Conservation (phyloP, 176 grass and related monocot genomes). For the Melocanna baccifera region DNA sequence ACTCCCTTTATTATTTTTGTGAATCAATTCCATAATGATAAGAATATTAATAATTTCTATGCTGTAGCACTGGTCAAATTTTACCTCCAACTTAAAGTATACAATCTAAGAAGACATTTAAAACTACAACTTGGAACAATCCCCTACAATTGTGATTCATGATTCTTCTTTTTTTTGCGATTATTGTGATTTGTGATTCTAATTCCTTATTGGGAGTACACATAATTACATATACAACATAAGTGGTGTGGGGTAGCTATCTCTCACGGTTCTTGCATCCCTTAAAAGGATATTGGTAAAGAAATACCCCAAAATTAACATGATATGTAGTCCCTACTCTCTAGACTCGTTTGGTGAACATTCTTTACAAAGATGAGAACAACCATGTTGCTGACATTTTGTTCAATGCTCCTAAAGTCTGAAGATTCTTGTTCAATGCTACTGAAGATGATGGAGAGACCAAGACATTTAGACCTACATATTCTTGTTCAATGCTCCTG, state of each 20-base stretch:
- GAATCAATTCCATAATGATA: constrained; percentile 29
- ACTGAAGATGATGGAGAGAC: not conserved
- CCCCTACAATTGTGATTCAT: not conserved
- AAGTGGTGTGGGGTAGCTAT: not conserved
- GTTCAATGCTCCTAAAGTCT: not conserved
- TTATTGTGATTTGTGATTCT: no score
- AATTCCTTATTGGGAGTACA: constrained; percentile 26
- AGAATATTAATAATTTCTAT: not conserved
- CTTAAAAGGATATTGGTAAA: not conserved
- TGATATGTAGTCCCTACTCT: not conserved
- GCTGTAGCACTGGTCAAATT: not conserved
- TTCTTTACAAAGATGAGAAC: constrained; percentile 5
- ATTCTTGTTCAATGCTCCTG: constrained; percentile 30
- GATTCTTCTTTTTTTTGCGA: no score
- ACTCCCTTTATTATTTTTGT: not conserved
- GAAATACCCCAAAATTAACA: not conserved
- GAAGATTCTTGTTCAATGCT: not conserved
- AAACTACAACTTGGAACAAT: not conserved
- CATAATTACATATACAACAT: not conserved
- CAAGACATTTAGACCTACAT: not conserved
- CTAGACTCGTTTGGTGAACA: not conserved
- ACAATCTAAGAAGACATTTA: constrained; percentile 24
- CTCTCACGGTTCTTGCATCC: not conserved
- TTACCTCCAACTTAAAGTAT: not conserved
- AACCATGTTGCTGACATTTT: constrained; percentile 10